Evolutionary conservation across 2,329 filamentous ascomycete genomes (phyloP).

Genomic region (Phialophora expanda): DNA sequence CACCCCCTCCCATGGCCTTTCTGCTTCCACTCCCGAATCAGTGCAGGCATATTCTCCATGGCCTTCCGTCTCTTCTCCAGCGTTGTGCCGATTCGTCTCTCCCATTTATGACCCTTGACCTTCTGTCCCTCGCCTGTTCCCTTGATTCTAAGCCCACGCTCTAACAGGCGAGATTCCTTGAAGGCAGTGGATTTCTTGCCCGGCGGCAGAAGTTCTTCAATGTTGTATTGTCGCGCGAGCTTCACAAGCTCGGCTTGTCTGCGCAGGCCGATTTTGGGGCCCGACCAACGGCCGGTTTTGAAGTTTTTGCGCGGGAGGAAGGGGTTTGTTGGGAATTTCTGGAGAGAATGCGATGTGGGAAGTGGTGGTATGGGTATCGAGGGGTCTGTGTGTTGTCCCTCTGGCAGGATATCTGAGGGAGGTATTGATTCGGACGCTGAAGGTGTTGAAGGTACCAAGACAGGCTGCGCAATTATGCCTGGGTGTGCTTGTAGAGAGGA

Average conservation of each 20-base stretch:
- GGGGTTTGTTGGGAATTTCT: conserved; percentile 68
- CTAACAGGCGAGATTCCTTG: conserved; percentile 70
- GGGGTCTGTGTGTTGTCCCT: conserved; percentile 42
- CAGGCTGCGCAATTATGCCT: conserved; percentile 16
- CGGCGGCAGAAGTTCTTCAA: conserved; percentile 79
- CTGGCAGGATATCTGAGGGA: conserved; percentile 49
- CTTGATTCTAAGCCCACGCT: conserved; percentile 82
- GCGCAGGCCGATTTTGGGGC: conserved; percentile 80
- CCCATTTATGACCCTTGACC: conserved; percentile 95
- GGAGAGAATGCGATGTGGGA: conserved; percentile 43
- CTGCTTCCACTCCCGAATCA: conserved; percentile 93
- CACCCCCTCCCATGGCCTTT: conserved; percentile 74
- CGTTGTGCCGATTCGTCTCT: conserved; percentile 80
- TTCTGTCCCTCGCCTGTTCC: conserved; percentile 89
- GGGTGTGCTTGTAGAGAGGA: not conserved
- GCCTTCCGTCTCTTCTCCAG: conserved; percentile 88
- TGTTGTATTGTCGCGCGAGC: conserved; percentile 75
- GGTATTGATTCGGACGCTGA: conserved; percentile 36
- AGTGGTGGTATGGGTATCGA: conserved; percentile 46
- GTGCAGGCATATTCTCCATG: conserved; percentile 91
- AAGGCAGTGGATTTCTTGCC: conserved; percentile 75
- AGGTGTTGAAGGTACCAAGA: conserved; percentile 11
- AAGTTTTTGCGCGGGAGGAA: conserved; percentile 82
- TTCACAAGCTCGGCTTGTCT: conserved; percentile 91
- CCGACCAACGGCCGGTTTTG: conserved; percentile 79